These are phyloP conservation scores for Lentinus brumalis DNA, from an alignment of 768 basidiomycete species.

Conservation along the genomic window DNA sequence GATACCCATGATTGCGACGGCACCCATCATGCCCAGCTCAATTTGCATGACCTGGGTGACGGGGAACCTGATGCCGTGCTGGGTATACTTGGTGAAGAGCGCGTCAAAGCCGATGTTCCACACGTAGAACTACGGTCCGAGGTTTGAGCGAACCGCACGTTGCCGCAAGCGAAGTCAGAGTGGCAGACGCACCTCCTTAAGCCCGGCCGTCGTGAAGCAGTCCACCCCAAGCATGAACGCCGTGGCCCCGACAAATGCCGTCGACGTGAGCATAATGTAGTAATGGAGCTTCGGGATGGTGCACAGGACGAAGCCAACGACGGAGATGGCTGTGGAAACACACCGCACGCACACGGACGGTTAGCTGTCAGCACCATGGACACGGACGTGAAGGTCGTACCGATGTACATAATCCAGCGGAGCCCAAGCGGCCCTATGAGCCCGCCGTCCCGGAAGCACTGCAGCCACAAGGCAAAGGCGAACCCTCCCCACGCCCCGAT, in stretches of 20 bases:
- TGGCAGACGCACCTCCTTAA: slow-evolving; percentile 75
- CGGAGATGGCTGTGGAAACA: slow-evolving; percentile 56
- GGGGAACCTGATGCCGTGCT: slow-evolving; percentile 72
- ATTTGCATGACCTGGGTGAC: slow-evolving; percentile 91
- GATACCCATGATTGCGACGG: slow-evolving; percentile 81
- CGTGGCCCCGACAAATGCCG: slow-evolving; percentile 87
- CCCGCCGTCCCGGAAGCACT: slow-evolving; percentile 82
- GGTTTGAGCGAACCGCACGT: slow-evolving; percentile 16
- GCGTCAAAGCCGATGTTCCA: slow-evolving; percentile 89
- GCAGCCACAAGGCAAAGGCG: slow-evolving; percentile 83
- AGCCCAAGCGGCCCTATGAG: slow-evolving; percentile 75
- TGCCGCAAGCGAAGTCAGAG: neutral
- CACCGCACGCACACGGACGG: slow-evolving; percentile 8
- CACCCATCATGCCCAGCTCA: slow-evolving; percentile 86
- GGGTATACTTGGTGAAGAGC: slow-evolving; percentile 77
- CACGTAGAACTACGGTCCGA: slow-evolving; percentile 75
- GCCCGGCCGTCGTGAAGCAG: slow-evolving; percentile 87
- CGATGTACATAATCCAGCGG: slow-evolving; percentile 89
- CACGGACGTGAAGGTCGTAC: slow-evolving; percentile 39
- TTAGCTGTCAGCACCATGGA: slow-evolving; percentile 20
- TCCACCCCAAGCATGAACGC: slow-evolving; percentile 93
- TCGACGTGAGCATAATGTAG: slow-evolving; percentile 82
- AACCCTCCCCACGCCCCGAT: slow-evolving; percentile 88
- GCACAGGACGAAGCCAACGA: slow-evolving; percentile 79
- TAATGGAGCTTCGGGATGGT: slow-evolving; percentile 88